A percentile compares a stretch with the other conserved stretches of the same genome.
Evolutionary conservation across 1,139 yeast genomes (phyloP).

Genomic region (Geotrichum siamense): DNA sequence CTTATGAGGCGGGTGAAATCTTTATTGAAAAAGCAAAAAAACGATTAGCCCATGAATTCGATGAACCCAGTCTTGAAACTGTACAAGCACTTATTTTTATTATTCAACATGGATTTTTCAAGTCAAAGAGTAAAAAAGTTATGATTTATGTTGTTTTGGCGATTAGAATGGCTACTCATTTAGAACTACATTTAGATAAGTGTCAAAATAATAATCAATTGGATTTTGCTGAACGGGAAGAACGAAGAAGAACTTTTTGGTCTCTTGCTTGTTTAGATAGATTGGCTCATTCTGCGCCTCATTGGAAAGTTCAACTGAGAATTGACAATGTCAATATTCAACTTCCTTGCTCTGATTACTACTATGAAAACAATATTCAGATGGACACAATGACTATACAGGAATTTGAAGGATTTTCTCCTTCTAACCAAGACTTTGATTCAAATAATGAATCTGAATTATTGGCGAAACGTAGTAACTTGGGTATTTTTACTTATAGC

Average conservation of each 20-base stretch:
- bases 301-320: conserved; percentile 29
- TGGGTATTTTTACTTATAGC: conserved; percentile 29
- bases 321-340: conserved; percentile 28
- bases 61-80: conserved; percentile 33
- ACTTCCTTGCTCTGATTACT: conserved; percentile 33
- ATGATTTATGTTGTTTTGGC: conserved; percentile 36
- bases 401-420: conserved; percentile 10
- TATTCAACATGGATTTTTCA: conserved; percentile 35
- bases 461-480: conserved; percentile 7
- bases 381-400: conserved; percentile 27
- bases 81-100: conserved; percentile 34
- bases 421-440: neutral
- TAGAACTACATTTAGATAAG: conserved; percentile 31
- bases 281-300: conserved; percentile 34
- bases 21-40: conserved; percentile 30
- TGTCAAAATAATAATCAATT: conserved; percentile 18
- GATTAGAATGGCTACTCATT: conserved; percentile 34
- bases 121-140: conserved; percentile 32
- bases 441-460: neutral
- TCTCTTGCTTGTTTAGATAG: conserved; percentile 34
- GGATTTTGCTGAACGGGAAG: conserved; percentile 34
- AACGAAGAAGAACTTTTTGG: conserved; percentile 36
- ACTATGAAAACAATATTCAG: conserved; percentile 29
- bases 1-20: conserved; percentile 33
- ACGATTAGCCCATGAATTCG: conserved; percentile 31